Percentiles rank a stretch among this genome's conserved stretches.
Conservation (phyloP, 345 rosid genomes). For the Linum trigynum region DNA sequence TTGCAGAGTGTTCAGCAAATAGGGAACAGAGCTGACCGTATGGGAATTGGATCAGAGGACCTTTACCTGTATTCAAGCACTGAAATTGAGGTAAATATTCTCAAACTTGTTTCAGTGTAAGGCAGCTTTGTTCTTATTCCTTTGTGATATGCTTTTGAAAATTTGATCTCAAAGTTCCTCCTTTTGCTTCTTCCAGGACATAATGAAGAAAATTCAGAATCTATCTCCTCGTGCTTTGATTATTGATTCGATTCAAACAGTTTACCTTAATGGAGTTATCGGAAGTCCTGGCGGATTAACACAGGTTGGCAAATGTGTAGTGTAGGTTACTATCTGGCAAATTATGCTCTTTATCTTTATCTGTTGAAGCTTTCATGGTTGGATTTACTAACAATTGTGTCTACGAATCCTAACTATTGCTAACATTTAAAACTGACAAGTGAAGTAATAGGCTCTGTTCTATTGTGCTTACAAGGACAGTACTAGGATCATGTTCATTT, state of each 20-base stretch:
- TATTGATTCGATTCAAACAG: conserved; percentile 88
- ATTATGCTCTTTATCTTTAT: neutral
- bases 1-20: conserved; percentile 88
- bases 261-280: conserved; percentile 57
- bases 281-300: conserved; percentile 86
- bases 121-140: neutral
- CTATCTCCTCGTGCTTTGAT: conserved; percentile 67
- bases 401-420: too few species aligned
- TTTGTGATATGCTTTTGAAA: neutral
- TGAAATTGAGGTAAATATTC: conserved; percentile 61
- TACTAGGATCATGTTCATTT: neutral
- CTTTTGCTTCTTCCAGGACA: conserved; percentile 46
- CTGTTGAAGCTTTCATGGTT: conserved; percentile 1
- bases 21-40: conserved; percentile 75
- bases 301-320: conserved; percentile 43
- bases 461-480: too few species aligned
- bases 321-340: neutral
- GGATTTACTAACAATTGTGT: neutral
- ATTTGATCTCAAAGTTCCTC: neutral
- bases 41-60: conserved; percentile 51
- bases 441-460: too few species aligned
- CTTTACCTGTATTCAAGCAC: conserved; percentile 78
- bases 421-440: too few species aligned
- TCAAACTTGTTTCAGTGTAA: neutral
- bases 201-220: conserved; percentile 47